Evolutionary conservation across 225 moss, liverwort and hornwort species (phyloP).

Genomic region (Rhytidiadelphus loreus): DNA sequence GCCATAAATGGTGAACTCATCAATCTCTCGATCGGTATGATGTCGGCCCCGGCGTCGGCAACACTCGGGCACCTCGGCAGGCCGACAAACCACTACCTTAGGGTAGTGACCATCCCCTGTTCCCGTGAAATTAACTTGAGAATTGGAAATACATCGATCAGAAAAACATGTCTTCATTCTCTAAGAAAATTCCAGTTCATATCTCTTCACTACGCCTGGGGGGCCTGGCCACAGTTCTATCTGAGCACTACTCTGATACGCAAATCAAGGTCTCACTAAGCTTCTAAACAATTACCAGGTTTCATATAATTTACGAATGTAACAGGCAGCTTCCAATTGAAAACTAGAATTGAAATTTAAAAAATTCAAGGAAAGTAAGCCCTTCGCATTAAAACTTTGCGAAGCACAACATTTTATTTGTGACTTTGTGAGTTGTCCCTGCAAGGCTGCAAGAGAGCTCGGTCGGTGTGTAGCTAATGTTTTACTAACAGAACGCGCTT

Average conservation of each 20-base stretch:
- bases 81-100: neutral
- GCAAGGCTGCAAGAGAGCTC: neutral
- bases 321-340: neutral
- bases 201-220: neutral
- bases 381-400: neutral
- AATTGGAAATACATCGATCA: neutral
- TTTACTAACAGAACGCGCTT: neutral
- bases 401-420: neutral
- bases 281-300: neutral
- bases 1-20: neutral
- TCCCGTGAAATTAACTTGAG: neutral
- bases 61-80: neutral
- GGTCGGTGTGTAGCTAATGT: neutral
- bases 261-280: neutral
- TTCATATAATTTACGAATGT: neutral
- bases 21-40: neutral
- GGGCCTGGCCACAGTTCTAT: neutral
- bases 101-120: neutral
- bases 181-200: neutral
- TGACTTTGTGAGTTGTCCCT: neutral
- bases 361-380: neutral
- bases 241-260: neutral
- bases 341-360: neutral
- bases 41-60: neutral
- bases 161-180: neutral